Percentiles rank a stretch among this genome's conserved stretches.
Evolutionary conservation across 768 basidiomycete species (phyloP).

Genomic region (Naganishia onofrii): DNA sequence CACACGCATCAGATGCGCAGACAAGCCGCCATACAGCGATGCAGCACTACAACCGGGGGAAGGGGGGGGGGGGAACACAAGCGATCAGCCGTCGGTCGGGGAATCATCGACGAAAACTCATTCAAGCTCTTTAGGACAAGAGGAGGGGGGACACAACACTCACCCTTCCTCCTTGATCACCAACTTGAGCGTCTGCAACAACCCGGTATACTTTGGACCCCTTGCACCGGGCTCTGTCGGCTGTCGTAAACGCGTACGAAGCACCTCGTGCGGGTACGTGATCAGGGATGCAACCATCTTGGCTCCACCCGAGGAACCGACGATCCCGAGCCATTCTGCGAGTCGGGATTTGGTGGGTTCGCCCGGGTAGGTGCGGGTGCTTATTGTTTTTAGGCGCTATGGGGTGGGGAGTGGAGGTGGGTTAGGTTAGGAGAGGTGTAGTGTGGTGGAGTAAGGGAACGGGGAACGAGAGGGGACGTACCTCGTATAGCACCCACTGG

Average conservation of each 20-base stretch:
- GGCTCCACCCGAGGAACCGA: constrained; percentile 85
- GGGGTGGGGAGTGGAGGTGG: background rate
- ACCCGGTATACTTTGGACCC: constrained; percentile 72
- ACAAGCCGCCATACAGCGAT: constrained; percentile 84
- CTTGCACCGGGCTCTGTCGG: constrained; percentile 69
- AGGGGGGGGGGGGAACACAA: too few species aligned
- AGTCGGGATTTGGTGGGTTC: constrained; percentile 31
- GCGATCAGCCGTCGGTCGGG: too few species aligned
- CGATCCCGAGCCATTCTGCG: constrained; percentile 72
- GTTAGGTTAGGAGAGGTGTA: background rate
- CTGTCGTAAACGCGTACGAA: constrained; percentile 89
- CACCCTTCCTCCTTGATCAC: constrained; percentile 80
- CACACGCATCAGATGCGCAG: constrained; percentile 91
- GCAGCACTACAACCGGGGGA: constrained; percentile 62
- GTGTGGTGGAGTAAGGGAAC: too few species aligned
- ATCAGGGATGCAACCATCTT: constrained; percentile 91
- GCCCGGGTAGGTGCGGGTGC: constrained; percentile 29
- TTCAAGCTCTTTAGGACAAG: too few species aligned
- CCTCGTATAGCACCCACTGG: constrained; percentile 94
- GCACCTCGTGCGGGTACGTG: constrained; percentile 97
- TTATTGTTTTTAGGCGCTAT: constrained; percentile 69
- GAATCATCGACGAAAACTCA: too few species aligned
- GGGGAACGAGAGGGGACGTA: constrained; percentile 28
- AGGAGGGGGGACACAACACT: background rate
- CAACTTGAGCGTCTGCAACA: constrained; percentile 76